Base-by-base conservation (phyloP, 805 yeast species). In the Wickerhamiella sergipiensis region DNA sequence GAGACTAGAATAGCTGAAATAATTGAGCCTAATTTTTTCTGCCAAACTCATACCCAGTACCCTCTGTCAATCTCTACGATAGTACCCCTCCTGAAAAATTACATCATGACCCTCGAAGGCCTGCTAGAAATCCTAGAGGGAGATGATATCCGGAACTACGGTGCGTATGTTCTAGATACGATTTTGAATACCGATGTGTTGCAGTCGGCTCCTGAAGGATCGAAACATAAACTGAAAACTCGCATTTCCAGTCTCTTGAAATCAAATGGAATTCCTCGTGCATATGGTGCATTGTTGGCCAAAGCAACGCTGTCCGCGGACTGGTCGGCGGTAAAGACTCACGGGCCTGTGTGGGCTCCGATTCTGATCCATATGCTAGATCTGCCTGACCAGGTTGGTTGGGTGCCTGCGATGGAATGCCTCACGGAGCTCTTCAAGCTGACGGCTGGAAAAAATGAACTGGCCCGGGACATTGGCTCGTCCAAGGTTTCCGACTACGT, bases 401-500 rank as follows among this genome's bases (percentile, higher is more conserved):
- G 69, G 56, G 53, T 48, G 24, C 60, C 63, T 33, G 59, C 61
- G 6, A 57, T 66, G 18, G 45, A 53, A 38, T 60, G 67, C 3
- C 53, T 67, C 15, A 26, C 54, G 2, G 47, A 49, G 54, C 42
- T 67, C 54, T 59, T 62, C 29, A 24, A 50, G 13, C 47, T 48
- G 9, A 60, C 61, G 52, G 77, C 84, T 61, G 90, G 87, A 1
- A 88, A 88, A 61, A 86, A 95, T 1, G 81, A 88, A 1, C 72
- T 90, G 43, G 81, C 90, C 2, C 76, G 97, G 62, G 95, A 88
- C 61, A 70, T 83, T 8, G 73, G 87, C 51, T 85, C 95, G 1
- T 94, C 96, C 7, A 81, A 81, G 58, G 69, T 90, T 52, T 78
- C 85, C 9, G 71, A 72, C 1, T 77, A 83, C 43, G 76, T 86